Percentiles rank a stretch among this genome's conserved stretches.
Conservation (phyloP, 208 protist species). For the Jaenimonas drosophilae region DNA sequence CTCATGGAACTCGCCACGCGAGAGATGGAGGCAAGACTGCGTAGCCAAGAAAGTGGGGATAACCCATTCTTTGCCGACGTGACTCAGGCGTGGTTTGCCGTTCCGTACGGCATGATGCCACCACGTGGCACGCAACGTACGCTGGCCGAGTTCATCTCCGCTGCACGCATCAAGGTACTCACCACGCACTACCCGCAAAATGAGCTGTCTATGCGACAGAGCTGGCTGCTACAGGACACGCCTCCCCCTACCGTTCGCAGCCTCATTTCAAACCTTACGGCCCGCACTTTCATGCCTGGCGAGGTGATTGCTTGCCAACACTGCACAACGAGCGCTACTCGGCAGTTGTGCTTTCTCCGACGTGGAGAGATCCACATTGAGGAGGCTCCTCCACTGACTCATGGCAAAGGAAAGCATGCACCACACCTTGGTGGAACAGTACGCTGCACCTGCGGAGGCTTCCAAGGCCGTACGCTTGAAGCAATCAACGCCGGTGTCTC, state of each 20-base stretch:
- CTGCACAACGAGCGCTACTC: constrained; percentile 8
- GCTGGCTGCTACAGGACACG: constrained; percentile 83
- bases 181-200: constrained; percentile 57
- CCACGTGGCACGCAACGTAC: constrained; percentile 10
- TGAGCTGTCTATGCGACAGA: constrained; percentile 77
- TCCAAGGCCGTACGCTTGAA: constrained; percentile 9
- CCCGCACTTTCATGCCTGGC: constrained; percentile 60
- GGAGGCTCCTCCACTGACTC: constrained; percentile 12
- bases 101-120: constrained; percentile 3
- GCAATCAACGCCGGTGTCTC: constrained; percentile 41
- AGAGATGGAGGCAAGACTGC: constrained; percentile 1
- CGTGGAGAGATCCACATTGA: constrained; percentile 52
- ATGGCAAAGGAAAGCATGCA: not conserved
- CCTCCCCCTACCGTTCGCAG: constrained; percentile 53
- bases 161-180: constrained; percentile 39
- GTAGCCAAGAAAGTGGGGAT: not conserved
- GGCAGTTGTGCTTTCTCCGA: constrained; percentile 75
- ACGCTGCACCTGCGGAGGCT: not conserved
- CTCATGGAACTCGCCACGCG: constrained; percentile 22
- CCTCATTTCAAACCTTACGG: constrained; percentile 55
- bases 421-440: no score
- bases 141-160: constrained; percentile 29
- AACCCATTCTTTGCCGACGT: no score
- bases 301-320: constrained; percentile 74
- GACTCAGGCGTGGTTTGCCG: constrained; percentile 15